Conservation (phyloP, 2,329 filamentous ascomycete species). For the Fusarium sacchari region DNA sequence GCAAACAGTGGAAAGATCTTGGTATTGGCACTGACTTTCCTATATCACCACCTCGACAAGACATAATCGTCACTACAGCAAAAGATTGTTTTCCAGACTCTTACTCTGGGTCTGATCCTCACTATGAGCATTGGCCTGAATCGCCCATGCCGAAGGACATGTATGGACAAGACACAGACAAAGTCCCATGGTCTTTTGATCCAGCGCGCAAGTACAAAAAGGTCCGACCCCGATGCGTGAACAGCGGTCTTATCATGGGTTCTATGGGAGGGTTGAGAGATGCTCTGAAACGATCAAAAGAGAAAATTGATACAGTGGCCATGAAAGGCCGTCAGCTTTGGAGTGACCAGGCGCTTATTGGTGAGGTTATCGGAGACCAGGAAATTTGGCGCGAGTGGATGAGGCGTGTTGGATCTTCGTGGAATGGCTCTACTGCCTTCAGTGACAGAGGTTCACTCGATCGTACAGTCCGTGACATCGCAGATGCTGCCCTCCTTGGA, state of each 20-base stretch:
- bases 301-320: conserved; percentile 44
- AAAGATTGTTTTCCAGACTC: conserved; percentile 50
- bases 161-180: conserved; percentile 49
- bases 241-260: conserved; percentile 51
- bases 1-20: conserved; percentile 37
- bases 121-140: conserved; percentile 50
- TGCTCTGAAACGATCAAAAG: conserved; percentile 40
- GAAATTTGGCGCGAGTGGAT: conserved; percentile 51
- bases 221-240: conserved; percentile 49
- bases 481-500: conserved; percentile 43
- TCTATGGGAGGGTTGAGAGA: conserved; percentile 45
- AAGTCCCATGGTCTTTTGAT: conserved; percentile 43
- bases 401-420: conserved; percentile 42
- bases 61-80: conserved; percentile 48
- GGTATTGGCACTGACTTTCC: conserved; percentile 39
- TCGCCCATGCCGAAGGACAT: conserved; percentile 49
- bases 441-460: conserved; percentile 19
- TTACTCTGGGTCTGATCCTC: conserved; percentile 49
- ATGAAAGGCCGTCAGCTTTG: conserved; percentile 49
- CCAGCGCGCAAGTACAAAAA: conserved; percentile 48
- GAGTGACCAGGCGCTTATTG: conserved; percentile 53
- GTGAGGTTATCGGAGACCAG: conserved; percentile 53
- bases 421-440: conserved; percentile 45
- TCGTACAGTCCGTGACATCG: conserved; percentile 40
- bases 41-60: conserved; percentile 45